Base-by-base conservation (phyloP, 805 yeast genomes). In the Wilhelminamyces savonicus region DNA sequence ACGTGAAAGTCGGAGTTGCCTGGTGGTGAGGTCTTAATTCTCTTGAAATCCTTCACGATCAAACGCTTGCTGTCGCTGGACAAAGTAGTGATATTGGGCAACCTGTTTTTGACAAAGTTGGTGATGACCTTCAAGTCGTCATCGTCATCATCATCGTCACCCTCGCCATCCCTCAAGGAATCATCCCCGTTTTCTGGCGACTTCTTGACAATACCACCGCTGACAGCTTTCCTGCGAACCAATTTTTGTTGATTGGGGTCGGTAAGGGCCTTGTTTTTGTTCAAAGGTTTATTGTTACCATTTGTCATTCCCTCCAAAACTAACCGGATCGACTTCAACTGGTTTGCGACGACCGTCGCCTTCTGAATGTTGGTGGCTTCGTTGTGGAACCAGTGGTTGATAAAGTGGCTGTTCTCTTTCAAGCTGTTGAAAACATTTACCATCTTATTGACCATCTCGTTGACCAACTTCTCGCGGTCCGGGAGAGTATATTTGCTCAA, bases 1-100 rank as follows among this genome's bases (percentile, higher is more conserved):
- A 77, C 80, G 46, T 80, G 83, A 44, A 71, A 76, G 34, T 80
- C 87, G 0, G 76, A 63, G 18, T 77, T 70, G 5, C 51, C 48
- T n/a, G 71, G 70, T 7, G 42, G 32, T 56, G 79, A 69, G 27
- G 68, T 62, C 31, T 61, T 62, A 32, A 79, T 58, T 16, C 84
- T 53, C 38, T 70, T 72, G 46, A 54, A 77, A 41, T 79, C 87
- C 35, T 64, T 63, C 6, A 51, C 30, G 16, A 65, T 50, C 22
- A 65, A 51, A 13, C 70, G 40, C 31, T 65, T 65, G 20, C 66
- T 54, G 39, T 63, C 70, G 6, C 50, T 45, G 2, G 60, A 44
- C 13, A 65, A 43, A 5, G 59, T 36, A 3, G 55, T 31, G 14
- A 65, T 54, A 9, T 43, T 36, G 4, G 69, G 69, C 9, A 65